These are phyloP conservation scores for barley (Hordeum vulgare) DNA, from an alignment of 176 grass and related monocot species.

Conservation along the genomic window DNA sequence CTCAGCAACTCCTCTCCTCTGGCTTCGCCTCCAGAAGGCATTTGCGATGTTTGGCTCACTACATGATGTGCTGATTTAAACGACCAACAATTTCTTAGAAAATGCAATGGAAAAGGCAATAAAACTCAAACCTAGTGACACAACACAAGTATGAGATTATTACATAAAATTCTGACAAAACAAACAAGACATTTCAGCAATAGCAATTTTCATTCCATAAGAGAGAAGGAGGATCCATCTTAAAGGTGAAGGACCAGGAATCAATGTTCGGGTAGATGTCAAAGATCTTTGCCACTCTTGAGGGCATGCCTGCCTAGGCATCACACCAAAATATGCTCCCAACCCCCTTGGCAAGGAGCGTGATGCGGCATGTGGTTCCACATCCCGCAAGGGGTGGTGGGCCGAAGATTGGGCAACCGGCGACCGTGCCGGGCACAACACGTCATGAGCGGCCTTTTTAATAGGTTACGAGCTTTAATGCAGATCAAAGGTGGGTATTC, in stretches of 20 bases:
- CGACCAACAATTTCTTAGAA: slow-evolving; percentile 15
- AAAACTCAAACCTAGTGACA: not conserved
- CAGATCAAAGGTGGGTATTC: not conserved
- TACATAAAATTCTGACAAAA: slow-evolving; percentile 9
- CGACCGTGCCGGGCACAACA: not conserved
- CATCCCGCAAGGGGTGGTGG: not conserved
- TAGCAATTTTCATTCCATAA: not conserved
- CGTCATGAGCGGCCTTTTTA: not conserved
- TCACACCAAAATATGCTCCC: not conserved
- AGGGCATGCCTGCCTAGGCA: not conserved
- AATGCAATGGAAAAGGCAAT: slow-evolving; percentile 34
- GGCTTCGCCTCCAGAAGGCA: slow-evolving; percentile 69
- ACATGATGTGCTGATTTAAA: slow-evolving; percentile 74
- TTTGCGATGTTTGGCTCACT: slow-evolving; percentile 98
- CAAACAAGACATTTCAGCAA: not conserved
- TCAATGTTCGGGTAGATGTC: not conserved
- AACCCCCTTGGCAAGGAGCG: not conserved
- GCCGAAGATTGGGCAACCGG: not conserved
- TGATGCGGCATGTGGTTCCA: not conserved
- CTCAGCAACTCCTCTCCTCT: slow-evolving; percentile 77
- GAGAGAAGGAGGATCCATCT: not conserved
- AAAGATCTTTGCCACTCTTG: not conserved
- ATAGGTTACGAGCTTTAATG: not conserved
- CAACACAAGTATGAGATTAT: slow-evolving; percentile 13
- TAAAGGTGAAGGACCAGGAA: not conserved